Conservation (phyloP, 164 flowering plant species). For the Umbilicus rupestris region DNA sequence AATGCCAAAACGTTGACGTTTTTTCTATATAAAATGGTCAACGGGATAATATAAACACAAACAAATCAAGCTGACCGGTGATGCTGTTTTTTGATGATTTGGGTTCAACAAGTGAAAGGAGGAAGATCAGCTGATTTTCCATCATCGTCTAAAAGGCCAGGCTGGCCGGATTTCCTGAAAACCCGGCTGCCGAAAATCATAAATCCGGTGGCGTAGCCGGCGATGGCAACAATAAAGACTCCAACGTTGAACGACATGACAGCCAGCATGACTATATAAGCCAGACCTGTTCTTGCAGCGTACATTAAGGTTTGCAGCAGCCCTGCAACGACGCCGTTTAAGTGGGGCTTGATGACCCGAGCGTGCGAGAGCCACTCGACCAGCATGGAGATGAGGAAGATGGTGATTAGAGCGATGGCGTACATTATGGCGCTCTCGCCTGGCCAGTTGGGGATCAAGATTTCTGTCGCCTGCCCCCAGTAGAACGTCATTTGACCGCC, state of each 20-base stretch:
- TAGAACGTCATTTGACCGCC: conserved; percentile 17
- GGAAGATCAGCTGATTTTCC: conserved; percentile 16
- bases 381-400: conserved; percentile 11
- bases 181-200: conserved; percentile 17
- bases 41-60: no score
- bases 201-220: conserved; percentile 17
- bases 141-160: neutral
- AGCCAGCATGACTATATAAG: conserved; percentile 22
- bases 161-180: conserved; percentile 6
- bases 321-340: conserved; percentile 3
- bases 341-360: conserved; percentile 8
- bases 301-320: conserved; percentile 13
- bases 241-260: conserved; percentile 22
- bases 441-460: conserved; percentile 19
- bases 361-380: conserved; percentile 18
- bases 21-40: no score
- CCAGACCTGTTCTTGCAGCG: conserved; percentile 11
- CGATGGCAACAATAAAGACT: conserved; percentile 13
- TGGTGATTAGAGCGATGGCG: conserved; percentile 8
- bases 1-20: no score
- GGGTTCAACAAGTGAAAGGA: conserved; percentile 16
- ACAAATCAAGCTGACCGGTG: no score
- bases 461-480: conserved; percentile 15
- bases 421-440: conserved; percentile 13
- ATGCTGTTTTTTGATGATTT: no score